Evolutionary conservation across 495 filamentous ascomycete genomes (phyloP).

Genomic region (Bombardia bombarda): DNA sequence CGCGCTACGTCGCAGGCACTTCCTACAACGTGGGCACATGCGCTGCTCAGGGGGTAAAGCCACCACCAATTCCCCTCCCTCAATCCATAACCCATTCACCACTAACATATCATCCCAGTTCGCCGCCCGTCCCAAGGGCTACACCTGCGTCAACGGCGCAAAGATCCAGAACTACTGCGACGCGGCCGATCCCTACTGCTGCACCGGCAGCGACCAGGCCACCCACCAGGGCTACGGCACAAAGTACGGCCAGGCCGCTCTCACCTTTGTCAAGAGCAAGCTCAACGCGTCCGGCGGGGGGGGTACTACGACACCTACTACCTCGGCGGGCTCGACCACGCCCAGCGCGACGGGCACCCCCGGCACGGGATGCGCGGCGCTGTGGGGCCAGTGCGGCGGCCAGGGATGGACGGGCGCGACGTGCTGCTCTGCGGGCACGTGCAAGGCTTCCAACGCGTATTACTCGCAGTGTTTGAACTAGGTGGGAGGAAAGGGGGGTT

Average conservation of each 20-base stretch:
- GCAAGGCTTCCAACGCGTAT: constrained; percentile 20
- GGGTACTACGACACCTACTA: constrained; percentile 4
- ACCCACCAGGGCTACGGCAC: constrained; percentile 51
- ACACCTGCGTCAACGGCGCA: constrained; percentile 37
- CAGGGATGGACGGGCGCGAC: constrained; percentile 20
- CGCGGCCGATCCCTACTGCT: constrained; percentile 55
- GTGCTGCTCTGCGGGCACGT: constrained; percentile 21
- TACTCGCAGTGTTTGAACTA: constrained; percentile 31
- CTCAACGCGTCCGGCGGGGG: constrained; percentile 14
- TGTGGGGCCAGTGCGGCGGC: constrained; percentile 27
- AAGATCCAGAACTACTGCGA: constrained; percentile 58
- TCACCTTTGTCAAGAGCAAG: constrained; percentile 46
- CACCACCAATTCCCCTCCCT: neutral
- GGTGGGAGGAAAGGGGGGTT: neutral
- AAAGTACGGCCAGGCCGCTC: constrained; percentile 50
- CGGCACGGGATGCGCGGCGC: constrained; percentile 15
- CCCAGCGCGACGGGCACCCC: constrained; percentile 16
- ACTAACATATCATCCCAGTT: constrained; percentile 32
- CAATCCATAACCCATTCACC: neutral
- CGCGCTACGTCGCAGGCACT: constrained; percentile 43
- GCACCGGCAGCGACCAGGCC: constrained; percentile 48
- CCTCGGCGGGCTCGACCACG: neutral
- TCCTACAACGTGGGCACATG: constrained; percentile 59
- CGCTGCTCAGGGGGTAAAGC: constrained; percentile 43
- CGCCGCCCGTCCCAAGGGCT: constrained; percentile 47